Percentiles rank a stretch among this genome's conserved stretches.
These are phyloP conservation scores for Lasiosphaeria hispida DNA, from an alignment of 495 filamentous ascomycete species.

Conservation along the genomic window DNA sequence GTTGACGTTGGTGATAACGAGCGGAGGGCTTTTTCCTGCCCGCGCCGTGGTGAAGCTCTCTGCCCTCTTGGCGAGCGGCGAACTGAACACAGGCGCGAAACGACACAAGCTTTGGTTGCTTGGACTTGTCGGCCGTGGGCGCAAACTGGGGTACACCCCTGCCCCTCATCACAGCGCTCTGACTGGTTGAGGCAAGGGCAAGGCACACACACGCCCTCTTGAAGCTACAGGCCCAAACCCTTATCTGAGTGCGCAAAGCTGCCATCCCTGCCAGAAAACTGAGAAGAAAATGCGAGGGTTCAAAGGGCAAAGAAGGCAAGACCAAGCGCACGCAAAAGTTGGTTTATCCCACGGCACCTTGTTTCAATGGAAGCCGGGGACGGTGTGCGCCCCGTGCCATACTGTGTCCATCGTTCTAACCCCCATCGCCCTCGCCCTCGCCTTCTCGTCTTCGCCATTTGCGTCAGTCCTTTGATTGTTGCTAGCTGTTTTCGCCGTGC, in stretches of 20 bases:
- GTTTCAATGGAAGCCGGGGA: neutral
- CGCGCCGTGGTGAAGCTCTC: neutral
- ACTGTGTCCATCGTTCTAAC: slow-evolving; percentile 2
- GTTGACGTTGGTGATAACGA: neutral
- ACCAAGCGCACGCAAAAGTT: neutral
- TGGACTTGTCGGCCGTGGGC: slow-evolving; percentile 17
- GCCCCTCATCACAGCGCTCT: slow-evolving; percentile 17
- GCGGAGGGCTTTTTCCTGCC: neutral
- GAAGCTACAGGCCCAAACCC: neutral
- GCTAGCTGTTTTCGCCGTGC: neutral
- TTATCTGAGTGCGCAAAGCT: too few species aligned
- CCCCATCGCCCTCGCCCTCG: neutral
- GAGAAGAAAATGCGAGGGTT: too few species aligned
- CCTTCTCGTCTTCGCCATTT: neutral
- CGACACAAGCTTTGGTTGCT: slow-evolving; percentile 28
- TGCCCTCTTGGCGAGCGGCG: slow-evolving; percentile 9
- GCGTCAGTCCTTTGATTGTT: neutral
- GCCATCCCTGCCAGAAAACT: too few species aligned
- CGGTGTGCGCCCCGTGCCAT: neutral
- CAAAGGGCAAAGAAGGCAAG: neutral
- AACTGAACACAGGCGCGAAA: slow-evolving; percentile 17
- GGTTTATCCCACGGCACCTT: neutral
- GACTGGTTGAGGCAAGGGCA: slow-evolving; percentile 12
- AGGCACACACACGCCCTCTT: neutral
- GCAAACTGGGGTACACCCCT: slow-evolving; percentile 22